Conservation (phyloP, 2,329 filamentous ascomycete genomes). For the Ceratocystis alfenasii region DNA sequence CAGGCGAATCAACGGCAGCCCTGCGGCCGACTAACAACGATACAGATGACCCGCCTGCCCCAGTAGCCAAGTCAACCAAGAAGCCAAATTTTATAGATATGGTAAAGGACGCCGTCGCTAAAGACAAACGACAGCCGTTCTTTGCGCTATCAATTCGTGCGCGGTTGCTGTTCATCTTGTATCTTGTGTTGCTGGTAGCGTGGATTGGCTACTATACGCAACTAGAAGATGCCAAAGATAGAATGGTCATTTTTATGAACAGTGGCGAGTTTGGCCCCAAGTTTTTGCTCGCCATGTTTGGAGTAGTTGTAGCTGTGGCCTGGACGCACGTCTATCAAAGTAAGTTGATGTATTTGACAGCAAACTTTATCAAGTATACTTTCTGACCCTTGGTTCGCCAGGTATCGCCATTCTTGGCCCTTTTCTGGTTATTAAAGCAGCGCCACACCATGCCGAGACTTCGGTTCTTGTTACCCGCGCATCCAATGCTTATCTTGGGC, state of each 20-base stretch:
- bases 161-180: constrained; percentile 8
- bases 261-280: constrained; percentile 17
- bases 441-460: constrained; percentile 14
- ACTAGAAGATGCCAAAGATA: neutral
- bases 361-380: neutral
- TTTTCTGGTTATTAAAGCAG: constrained; percentile 24
- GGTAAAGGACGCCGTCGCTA: neutral
- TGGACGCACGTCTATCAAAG: constrained; percentile 19
- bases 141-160: constrained; percentile 7
- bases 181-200: constrained; percentile 9
- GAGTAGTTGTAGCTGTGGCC: constrained; percentile 10
- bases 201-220: constrained; percentile 18
- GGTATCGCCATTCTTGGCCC: constrained; percentile 24
- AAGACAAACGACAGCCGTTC: constrained; percentile 16
- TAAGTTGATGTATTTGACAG: neutral
- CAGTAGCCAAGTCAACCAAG: neutral
- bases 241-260: constrained; percentile 18
- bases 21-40: constrained; percentile 14
- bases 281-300: constrained; percentile 17
- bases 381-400: neutral
- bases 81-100: neutral
- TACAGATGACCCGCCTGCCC: neutral
- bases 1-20: constrained; percentile 10
- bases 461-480: constrained; percentile 18
- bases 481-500: constrained; percentile 19